Conservation (phyloP, 495 filamentous ascomycete species). For the Podospora anserina region DNA sequence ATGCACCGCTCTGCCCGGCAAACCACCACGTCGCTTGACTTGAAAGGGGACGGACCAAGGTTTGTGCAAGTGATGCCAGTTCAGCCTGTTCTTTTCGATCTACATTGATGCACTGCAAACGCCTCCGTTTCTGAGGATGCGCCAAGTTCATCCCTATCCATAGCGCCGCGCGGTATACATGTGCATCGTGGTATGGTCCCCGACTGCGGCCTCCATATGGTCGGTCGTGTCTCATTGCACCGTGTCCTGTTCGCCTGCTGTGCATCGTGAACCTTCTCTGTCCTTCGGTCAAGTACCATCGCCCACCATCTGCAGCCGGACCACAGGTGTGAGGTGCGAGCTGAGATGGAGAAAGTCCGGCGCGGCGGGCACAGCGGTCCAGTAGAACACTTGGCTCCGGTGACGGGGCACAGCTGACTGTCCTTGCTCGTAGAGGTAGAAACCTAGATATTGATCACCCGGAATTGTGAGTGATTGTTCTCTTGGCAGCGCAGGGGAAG, state of each 20-base stretch:
- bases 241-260: too few species aligned
- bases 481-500: not conserved
- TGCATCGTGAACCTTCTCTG: not conserved
- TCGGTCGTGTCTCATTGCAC: not conserved
- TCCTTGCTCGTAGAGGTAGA: not conserved
- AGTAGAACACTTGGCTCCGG: not conserved
- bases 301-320: not conserved
- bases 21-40: slow-evolving; percentile 16
- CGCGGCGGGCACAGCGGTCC: not conserved
- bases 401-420: not conserved
- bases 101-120: not conserved
- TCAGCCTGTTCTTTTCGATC: not conserved
- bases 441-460: not conserved
- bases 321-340: not conserved
- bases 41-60: not conserved
- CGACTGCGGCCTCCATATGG: not conserved
- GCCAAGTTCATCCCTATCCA: not conserved
- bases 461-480: not conserved
- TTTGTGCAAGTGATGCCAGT: not conserved
- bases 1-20: slow-evolving; percentile 21
- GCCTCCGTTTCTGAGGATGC: not conserved
- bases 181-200: not conserved
- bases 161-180: not conserved
- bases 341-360: not conserved
- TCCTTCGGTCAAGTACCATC: not conserved